A percentile compares a stretch with the other conserved stretches of the same genome.
These are phyloP conservation scores for Amaranthus hypochondriacus DNA, from an alignment of 148 eudicot genomes.

Conservation along the genomic window DNA sequence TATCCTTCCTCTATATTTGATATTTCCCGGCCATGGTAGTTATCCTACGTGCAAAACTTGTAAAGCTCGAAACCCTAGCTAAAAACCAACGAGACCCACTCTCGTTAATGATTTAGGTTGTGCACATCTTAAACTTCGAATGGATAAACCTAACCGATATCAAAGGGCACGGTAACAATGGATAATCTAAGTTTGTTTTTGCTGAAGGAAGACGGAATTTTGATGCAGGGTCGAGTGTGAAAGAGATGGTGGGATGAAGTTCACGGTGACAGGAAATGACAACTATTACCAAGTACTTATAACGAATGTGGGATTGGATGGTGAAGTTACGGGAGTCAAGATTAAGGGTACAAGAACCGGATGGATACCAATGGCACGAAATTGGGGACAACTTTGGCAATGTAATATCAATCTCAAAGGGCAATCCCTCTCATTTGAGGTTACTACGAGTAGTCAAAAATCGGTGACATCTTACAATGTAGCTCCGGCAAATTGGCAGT, in stretches of 20 bases:
- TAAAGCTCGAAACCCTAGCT: too few relatives aligned
- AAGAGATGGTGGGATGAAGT: constrained; percentile 61
- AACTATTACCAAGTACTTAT: constrained; percentile 53
- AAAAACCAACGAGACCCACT: too few relatives aligned
- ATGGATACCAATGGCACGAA: constrained; percentile 75
- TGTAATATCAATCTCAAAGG: constrained; percentile 50
- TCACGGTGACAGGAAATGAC: constrained; percentile 47
- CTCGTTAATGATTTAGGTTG: too few relatives aligned
- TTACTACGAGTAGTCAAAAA: constrained; percentile 42
- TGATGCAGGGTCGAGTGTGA: constrained; percentile 52
- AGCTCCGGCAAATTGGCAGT: constrained; percentile 59
- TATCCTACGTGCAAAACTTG: too few relatives aligned
- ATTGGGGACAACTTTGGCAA: constrained; percentile 85
- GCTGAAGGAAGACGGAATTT: neutral
- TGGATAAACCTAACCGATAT: too few relatives aligned
- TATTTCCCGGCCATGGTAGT: too few relatives aligned
- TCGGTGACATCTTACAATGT: constrained; percentile 55
- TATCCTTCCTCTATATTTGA: too few relatives aligned
- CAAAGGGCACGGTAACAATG: too few relatives aligned
- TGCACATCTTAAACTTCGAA: too few relatives aligned
- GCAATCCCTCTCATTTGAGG: constrained; percentile 67
- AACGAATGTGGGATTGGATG: constrained; percentile 60
- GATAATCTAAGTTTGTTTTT: neutral
- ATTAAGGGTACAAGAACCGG: constrained; percentile 69
- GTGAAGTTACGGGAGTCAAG: constrained; percentile 53